Evolutionary conservation across 2,329 filamentous ascomycete species (phyloP).

Genomic region (Penicillium sp.): DNA sequence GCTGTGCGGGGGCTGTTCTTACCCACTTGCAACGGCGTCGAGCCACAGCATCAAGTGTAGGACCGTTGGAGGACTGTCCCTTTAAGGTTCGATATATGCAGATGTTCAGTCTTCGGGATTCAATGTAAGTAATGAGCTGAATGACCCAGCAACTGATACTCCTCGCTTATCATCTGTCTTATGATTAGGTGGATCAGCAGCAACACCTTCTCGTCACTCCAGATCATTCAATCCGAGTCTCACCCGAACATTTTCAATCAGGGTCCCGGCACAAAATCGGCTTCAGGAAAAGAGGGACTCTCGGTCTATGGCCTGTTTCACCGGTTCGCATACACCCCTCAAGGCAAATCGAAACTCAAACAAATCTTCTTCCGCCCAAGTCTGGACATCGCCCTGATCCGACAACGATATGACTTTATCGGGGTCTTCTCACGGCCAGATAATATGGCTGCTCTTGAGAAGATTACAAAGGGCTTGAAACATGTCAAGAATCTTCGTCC

Average conservation of each 20-base stretch:
- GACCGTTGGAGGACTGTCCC: constrained; percentile 57
- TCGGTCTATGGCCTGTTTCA: constrained; percentile 85
- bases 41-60: constrained; percentile 63
- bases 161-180: not conserved
- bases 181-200: constrained; percentile 72
- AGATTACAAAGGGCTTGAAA: constrained; percentile 63
- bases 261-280: constrained; percentile 63
- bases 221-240: constrained; percentile 79
- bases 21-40: constrained; percentile 71
- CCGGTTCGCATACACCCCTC: constrained; percentile 71
- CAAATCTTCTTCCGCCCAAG: constrained; percentile 81
- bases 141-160: not conserved
- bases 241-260: constrained; percentile 81
- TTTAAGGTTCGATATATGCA: constrained; percentile 67
- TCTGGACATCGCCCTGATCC: constrained; percentile 67
- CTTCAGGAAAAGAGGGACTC: constrained; percentile 74
- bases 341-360: constrained; percentile 74
- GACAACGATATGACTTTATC: constrained; percentile 71
- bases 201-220: constrained; percentile 78
- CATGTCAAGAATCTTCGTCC: constrained; percentile 75
- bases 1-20: constrained; percentile 87
- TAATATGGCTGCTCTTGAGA: constrained; percentile 61
- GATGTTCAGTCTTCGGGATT: constrained; percentile 70
- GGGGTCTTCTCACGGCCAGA: constrained; percentile 66
- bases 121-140: constrained; percentile 52